phyloP scores from a whole-genome alignment of 2,329 filamentous ascomycete species.

The Claviceps capensis region DNA sequence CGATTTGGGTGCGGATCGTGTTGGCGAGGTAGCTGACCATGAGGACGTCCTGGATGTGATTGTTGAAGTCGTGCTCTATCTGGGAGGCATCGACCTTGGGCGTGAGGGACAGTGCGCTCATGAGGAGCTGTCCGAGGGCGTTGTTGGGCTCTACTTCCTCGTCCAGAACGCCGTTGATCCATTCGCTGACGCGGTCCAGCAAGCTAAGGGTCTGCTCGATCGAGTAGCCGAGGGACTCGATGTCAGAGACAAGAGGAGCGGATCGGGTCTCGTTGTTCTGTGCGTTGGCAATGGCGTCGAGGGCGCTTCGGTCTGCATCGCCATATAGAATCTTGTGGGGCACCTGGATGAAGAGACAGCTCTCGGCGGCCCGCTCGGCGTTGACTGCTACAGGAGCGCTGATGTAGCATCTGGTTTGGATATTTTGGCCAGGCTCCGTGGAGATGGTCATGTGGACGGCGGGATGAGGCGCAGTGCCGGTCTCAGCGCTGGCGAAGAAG shows the following conservation, averaged over 20 bases:
- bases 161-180: constrained; percentile 86
- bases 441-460: constrained; percentile 92
- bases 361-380: constrained; percentile 86
- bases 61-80: constrained; percentile 98
- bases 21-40: constrained; percentile 97
- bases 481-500: constrained; percentile 95
- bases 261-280: constrained; percentile 65
- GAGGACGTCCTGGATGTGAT: constrained; percentile 97
- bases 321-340: constrained; percentile 88
- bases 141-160: constrained; percentile 84
- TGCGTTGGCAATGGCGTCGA: constrained; percentile 74
- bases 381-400: constrained; percentile 90
- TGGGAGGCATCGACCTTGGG: constrained; percentile 86
- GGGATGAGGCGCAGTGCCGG: constrained; percentile 94
- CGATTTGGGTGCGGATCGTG: constrained; percentile 97
- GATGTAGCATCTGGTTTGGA: constrained; percentile 89
- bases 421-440: constrained; percentile 75
- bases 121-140: constrained; percentile 84
- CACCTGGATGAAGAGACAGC: constrained; percentile 93
- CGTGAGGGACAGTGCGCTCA: constrained; percentile 83
- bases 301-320: constrained; percentile 50
- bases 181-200: constrained; percentile 81
- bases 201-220: constrained; percentile 80
- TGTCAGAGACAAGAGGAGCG: constrained; percentile 66
- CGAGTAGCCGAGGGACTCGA: constrained; percentile 75